Base-by-base conservation (phyloP, 1,139 yeast species). In the Taphrina betulina region DNA sequence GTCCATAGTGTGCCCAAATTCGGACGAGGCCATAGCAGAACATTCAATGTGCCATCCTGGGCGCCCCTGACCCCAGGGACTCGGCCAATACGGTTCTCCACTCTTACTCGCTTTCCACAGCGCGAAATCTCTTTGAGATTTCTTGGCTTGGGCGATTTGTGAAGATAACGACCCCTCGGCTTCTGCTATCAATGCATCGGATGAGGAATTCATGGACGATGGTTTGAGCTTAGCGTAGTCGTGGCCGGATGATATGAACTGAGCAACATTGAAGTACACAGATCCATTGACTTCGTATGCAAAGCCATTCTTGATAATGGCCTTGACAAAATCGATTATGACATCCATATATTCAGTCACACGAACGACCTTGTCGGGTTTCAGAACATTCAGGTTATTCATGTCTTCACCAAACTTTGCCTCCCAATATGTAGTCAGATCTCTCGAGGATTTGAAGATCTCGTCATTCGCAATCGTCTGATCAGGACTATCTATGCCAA, bases 11-110 rank as follows among this genome's bases (percentile, higher is more conserved):
- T 79, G 72, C 1, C 97, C 97, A 41, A 86, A 77, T 46, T 89
- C 78, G 65, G 89, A 95, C 54, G 92, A 79, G 1, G 98, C 98
- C 99, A 92, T 92, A 14, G 92, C 98, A 4, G 97, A 89, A 76
- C 99, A 92, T 72, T 92, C 99, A 70, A 92, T 92, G 69, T 92
- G 99, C 99, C 99, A 92, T 1, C 99, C 99, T 2, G 99, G 99
- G 69, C 99, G 84, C 50, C 98, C 99, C 59, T 77, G 76, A 33
- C 98, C 98, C 97, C 97, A 92, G 37, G 94, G 90, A 1, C 96
- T 87, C 2, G 77, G 78, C 97, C 98, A 92, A 43, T 82, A 79
- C 17, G 99, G 99, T 73, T 92, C 99, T 64, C 99, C 99, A 1
- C 95, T 92, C 68, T 92, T 92, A 14, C 95, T 85, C 1, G 92